These are phyloP conservation scores for Fusarium compactum DNA, from an alignment of 2,329 filamentous ascomycete genomes.

Conservation along the genomic window DNA sequence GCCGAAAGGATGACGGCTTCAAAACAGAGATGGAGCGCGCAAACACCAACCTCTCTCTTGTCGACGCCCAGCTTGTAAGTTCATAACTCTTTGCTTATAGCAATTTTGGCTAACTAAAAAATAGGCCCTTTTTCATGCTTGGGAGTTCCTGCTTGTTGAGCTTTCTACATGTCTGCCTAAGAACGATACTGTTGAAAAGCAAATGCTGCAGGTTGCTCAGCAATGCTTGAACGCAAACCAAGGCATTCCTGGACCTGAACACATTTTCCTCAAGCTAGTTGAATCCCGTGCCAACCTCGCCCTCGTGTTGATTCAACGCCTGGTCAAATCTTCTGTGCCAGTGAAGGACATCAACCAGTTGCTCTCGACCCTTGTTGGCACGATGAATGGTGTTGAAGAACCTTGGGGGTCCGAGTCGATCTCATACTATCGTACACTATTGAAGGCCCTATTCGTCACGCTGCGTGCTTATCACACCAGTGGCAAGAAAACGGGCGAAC, in stretches of 20 bases:
- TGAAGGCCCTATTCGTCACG: constrained; percentile 87
- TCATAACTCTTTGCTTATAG: constrained; percentile 42
- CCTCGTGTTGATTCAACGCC: constrained; percentile 82
- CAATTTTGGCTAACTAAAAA: constrained; percentile 33
- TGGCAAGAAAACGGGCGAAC: constrained; percentile 49
- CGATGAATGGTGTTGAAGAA: constrained; percentile 66
- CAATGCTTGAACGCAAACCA: constrained; percentile 85
- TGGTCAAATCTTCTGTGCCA: constrained; percentile 70
- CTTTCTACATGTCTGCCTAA: constrained; percentile 74
- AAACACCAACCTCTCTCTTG: constrained; percentile 90
- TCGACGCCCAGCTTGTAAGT: constrained; percentile 89
- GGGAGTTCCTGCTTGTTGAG: constrained; percentile 89
- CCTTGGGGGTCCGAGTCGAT: constrained; percentile 65
- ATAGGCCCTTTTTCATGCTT: constrained; percentile 84
- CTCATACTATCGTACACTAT: constrained; percentile 83
- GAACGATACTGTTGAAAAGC: constrained; percentile 69
- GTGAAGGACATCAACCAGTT: constrained; percentile 65
- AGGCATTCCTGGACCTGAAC: constrained; percentile 76
- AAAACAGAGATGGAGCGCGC: constrained; percentile 84
- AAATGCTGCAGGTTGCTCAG: constrained; percentile 79
- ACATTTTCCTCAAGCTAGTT: constrained; percentile 83
- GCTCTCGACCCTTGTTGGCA: constrained; percentile 63
- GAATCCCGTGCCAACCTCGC: constrained; percentile 83
- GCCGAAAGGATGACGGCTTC: constrained; percentile 78
- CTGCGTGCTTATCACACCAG: constrained; percentile 72